Evolutionary conservation across 1,284 basidiomycete genomes (phyloP).

Genomic region (Microbotryum scabiosae): DNA sequence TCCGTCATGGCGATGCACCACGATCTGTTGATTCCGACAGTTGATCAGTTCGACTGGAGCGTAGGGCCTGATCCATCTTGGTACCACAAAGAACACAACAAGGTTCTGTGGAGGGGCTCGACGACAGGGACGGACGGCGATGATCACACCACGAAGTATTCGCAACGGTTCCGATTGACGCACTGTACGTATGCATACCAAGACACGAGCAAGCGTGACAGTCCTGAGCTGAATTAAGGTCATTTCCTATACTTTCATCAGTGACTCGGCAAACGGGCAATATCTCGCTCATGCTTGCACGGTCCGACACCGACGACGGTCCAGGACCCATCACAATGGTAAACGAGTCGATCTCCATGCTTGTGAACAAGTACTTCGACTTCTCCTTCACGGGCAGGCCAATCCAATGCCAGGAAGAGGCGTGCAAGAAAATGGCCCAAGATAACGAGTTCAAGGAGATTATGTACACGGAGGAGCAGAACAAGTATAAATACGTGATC

Average conservation of each 20-base stretch:
- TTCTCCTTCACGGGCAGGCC: conserved; percentile 16
- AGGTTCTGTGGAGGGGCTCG: conserved; percentile 41
- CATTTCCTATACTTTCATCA: no score
- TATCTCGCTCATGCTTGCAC: background rate
- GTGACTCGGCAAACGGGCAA: no score
- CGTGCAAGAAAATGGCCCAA: conserved; percentile 11
- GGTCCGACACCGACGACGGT: conserved; percentile 2
- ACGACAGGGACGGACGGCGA: conserved; percentile 36
- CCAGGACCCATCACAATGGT: background rate
- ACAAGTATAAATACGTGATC: conserved; percentile 35
- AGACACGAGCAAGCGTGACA: no score
- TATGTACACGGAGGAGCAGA: conserved; percentile 13
- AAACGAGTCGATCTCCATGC: background rate
- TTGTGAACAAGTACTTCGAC: conserved; percentile 18
- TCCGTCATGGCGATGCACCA: conserved; percentile 31
- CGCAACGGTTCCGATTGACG: conserved; percentile 19
- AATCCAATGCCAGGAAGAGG: conserved; percentile 17
- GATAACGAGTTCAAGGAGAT: conserved; percentile 12
- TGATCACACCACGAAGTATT: background rate
- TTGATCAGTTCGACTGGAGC: conserved; percentile 27
- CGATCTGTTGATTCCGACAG: conserved; percentile 31
- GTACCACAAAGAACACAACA: conserved; percentile 41
- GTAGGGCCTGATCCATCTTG: conserved; percentile 36
- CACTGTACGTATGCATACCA: conserved; percentile 3
- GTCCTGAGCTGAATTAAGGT: no score